Evolutionary conservation across 352 stramenopile species (phyloP).

Genomic region (Pythium phragmiticola): DNA sequence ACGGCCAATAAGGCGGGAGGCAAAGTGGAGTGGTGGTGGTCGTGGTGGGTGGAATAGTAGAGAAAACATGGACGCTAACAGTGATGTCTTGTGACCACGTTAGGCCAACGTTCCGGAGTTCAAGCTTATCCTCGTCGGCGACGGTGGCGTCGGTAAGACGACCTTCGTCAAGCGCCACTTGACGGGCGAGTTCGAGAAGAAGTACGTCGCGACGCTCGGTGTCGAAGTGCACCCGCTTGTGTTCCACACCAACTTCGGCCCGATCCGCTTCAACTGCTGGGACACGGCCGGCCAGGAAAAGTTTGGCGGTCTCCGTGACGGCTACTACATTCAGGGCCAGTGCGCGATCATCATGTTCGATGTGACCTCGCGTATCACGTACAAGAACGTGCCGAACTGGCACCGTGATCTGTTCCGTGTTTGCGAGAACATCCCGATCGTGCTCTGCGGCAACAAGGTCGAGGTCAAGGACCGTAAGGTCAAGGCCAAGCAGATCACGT

Average conservation of each 20-base stretch:
- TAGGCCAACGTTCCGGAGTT: constrained; percentile 96
- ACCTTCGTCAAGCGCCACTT: constrained; percentile 99
- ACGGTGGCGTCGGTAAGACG: constrained; percentile 99
- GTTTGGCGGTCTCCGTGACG: constrained; percentile 94
- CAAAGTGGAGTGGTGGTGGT: neutral
- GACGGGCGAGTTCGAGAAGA: constrained; percentile 99
- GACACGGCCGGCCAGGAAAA: constrained; percentile 99
- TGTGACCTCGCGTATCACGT: constrained; percentile 99
- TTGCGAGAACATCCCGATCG: constrained; percentile 99
- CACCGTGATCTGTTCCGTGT: constrained; percentile 99
- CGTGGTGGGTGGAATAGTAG: neutral
- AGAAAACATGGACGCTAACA: neutral
- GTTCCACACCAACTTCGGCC: constrained; percentile 99
- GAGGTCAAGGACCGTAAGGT: constrained; percentile 99
- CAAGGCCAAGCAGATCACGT: constrained; percentile 99
- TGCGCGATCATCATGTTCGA: constrained; percentile 99
- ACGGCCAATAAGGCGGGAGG: neutral
- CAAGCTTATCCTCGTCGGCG: constrained; percentile 99
- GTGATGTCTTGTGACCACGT: constrained; percentile 12
- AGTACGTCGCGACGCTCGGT: constrained; percentile 98
- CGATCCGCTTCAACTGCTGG: constrained; percentile 99
- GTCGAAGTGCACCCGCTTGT: constrained; percentile 99
- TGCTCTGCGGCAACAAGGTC: constrained; percentile 99
- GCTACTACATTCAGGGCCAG: constrained; percentile 99
- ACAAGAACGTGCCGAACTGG: constrained; percentile 99